Evolutionary conservation across 306 rosid genomes (phyloP), one percentile per base, ranked within the genome.

Genomic region (Ormosia semicastrata): DNA sequence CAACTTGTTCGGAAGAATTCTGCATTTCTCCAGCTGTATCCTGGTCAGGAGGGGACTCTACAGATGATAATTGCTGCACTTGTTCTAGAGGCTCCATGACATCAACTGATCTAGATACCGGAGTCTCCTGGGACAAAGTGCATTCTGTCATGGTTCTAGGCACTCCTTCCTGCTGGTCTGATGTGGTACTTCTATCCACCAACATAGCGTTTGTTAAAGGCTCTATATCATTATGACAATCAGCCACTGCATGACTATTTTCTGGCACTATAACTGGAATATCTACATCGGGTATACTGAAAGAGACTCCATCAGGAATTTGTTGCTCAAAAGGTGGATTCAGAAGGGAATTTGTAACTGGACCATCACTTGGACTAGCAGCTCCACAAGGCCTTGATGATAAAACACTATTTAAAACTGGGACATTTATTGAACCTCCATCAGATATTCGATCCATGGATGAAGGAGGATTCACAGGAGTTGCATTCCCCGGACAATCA

Each of bases 81-180:
- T 82, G 89, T 64, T 39, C 83, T 67, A 29, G 80, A 73, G 67
- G 84, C 70, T 66, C 82, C 76, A 7, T 14, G 47, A 73, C 82
- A 71, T 49, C 68, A 76, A 50, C 75, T 47, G 77, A 32, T 63
- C 65, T 33, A 40, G 80, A 54, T 81, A 34, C 83, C 10, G 86
- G 72, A 67, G 62, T 62, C 67, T 83, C 90, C 67, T 7, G 76
- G 67, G 83, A 75, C 58, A 8, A 57, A 43, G 75, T 6, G 73
- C 60, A 75, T 12, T 79, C 66, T 70, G 56, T 39, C 75, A 64
- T 29, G 3, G 84, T 64, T 84, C 58, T 52, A 82, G 44, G 84
- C 46, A 46, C 75, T 71, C 60, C 85, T 77, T 79, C 91, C 80
- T 79, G 89, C 84, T 76, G 89, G 78, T 73, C 81, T 17, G 56